phyloP scores from a whole-genome alignment of 2,329 filamentous ascomycete species.

The Hypoxylon sp. region DNA sequence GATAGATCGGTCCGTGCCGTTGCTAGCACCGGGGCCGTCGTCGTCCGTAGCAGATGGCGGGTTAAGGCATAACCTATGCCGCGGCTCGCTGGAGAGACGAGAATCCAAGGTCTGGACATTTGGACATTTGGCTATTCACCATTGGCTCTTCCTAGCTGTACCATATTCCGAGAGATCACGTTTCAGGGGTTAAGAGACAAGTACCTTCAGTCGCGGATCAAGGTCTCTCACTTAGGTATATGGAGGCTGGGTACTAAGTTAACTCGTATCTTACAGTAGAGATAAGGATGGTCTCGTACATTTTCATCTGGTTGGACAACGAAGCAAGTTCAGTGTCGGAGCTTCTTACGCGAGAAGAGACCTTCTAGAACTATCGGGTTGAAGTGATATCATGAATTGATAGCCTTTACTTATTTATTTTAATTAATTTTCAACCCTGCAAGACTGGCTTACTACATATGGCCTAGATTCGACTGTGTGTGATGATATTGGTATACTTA shows the following conservation, averaged over 20 bases:
- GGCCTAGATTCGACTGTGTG: too few species aligned
- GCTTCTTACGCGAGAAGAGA: too few species aligned
- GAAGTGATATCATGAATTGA: neutral
- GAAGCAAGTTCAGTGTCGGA: too few species aligned
- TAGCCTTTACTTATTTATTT: neutral
- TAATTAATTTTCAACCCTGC: neutral
- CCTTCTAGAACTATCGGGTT: too few species aligned
- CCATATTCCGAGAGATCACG: neutral
- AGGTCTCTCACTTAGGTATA: neutral
- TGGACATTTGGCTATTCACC: constrained; percentile 56
- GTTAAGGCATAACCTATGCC: constrained; percentile 66
- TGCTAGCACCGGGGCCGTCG: constrained; percentile 64
- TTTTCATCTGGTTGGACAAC: neutral
- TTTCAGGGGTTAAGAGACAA: neutral
- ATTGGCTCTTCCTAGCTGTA: neutral
- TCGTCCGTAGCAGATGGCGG: constrained; percentile 64
- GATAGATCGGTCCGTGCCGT: constrained; percentile 59
- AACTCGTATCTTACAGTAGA: neutral
- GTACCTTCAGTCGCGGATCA: neutral
- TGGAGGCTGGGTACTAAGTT: neutral
- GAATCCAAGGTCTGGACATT: constrained; percentile 67
- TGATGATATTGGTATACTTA: too few species aligned
- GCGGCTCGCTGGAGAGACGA: constrained; percentile 63
- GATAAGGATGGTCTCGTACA: neutral
- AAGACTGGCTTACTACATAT: too few species aligned